Evolutionary conservation across 169 alveolate species (phyloP).

Genomic region (Toxoplasma gondii): DNA sequence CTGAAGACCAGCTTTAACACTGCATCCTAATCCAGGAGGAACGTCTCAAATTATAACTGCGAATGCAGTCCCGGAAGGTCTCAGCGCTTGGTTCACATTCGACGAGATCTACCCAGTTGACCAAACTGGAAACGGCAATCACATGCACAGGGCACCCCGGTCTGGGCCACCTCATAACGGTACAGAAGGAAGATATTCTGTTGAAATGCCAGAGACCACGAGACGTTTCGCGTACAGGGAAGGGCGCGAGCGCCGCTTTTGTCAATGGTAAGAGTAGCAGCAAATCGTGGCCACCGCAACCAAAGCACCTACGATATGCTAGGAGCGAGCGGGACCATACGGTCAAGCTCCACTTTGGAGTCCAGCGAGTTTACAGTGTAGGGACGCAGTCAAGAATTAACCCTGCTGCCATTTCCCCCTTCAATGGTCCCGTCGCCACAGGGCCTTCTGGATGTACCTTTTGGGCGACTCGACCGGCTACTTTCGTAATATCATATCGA

Average conservation of each 20-base stretch:
- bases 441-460: constrained; percentile 68
- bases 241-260: constrained; percentile 68
- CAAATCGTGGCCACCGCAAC: background rate
- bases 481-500: constrained; percentile 68
- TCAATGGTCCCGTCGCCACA: background rate
- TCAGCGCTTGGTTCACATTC: constrained; percentile 67
- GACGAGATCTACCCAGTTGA: constrained; percentile 68
- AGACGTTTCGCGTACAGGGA: background rate
- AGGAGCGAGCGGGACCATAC: constrained; percentile 57
- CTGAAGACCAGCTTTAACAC: too few species aligned
- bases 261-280: constrained; percentile 45
- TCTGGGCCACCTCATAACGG: constrained; percentile 70
- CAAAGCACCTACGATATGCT: background rate
- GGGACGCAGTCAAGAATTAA: background rate
- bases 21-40: constrained; percentile 18
- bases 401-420: background rate
- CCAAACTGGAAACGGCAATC: constrained; percentile 70
- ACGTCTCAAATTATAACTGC: constrained; percentile 51
- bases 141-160: constrained; percentile 66
- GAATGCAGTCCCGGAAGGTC: constrained; percentile 56
- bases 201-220: background rate
- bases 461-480: constrained; percentile 65
- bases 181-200: background rate
- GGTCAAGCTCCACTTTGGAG: constrained; percentile 62
- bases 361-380: constrained; percentile 60